phyloP scores from a whole-genome alignment of 768 basidiomycete genomes.

The Suillus fuscotomentosus region DNA sequence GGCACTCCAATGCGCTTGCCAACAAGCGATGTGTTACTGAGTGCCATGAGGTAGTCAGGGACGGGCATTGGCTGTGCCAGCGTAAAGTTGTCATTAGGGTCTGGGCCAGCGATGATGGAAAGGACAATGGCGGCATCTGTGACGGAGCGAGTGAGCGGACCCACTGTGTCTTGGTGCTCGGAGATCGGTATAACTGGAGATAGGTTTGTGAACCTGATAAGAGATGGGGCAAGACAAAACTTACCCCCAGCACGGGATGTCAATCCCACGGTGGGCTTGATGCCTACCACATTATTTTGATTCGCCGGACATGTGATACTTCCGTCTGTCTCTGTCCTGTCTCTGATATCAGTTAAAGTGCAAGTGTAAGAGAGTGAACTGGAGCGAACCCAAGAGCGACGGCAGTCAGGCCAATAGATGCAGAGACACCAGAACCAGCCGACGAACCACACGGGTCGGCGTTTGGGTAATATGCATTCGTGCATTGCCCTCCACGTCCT shows the following conservation, averaged over 20 bases:
- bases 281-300: slow-evolving; percentile 55
- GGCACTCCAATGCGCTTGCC: slow-evolving; percentile 58
- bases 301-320: slow-evolving; percentile 53
- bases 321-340: slow-evolving; percentile 48
- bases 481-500: slow-evolving; percentile 51
- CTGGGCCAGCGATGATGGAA: slow-evolving; percentile 52
- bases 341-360: background rate
- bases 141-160: slow-evolving; percentile 53
- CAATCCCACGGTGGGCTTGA: slow-evolving; percentile 60
- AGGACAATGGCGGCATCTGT: slow-evolving; percentile 57
- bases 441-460: slow-evolving; percentile 59
- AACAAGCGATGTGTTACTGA: slow-evolving; percentile 44
- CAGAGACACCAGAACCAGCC: slow-evolving; percentile 55
- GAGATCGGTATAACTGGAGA: slow-evolving; percentile 54
- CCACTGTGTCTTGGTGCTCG: slow-evolving; percentile 56
- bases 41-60: slow-evolving; percentile 55
- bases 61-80: slow-evolving; percentile 48
- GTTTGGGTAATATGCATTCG: slow-evolving; percentile 48
- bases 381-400: slow-evolving; percentile 39
- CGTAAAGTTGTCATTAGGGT: slow-evolving; percentile 55
- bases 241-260: slow-evolving; percentile 61
- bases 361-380: background rate
- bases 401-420: slow-evolving; percentile 50
- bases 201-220: background rate
- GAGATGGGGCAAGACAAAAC: background rate